These are phyloP conservation scores for Pestalotiopsis fici DNA, from an alignment of 2,329 filamentous ascomycete species.

Conservation along the genomic window DNA sequence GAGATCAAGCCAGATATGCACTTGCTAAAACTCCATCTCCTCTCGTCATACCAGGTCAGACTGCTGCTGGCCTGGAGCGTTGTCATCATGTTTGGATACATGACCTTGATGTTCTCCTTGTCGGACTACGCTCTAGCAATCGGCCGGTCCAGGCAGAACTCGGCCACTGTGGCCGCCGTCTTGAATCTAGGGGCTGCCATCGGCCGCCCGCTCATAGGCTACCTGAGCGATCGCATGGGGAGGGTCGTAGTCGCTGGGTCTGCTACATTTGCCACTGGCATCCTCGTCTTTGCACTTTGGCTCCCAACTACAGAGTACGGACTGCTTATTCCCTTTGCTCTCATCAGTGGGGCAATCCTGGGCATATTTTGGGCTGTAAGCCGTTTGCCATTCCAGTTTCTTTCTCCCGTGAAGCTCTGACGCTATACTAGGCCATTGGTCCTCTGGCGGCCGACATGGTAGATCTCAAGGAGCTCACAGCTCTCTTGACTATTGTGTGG, in stretches of 20 bases:
- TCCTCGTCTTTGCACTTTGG: not conserved
- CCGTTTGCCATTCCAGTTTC: not conserved
- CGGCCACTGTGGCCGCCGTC: not conserved
- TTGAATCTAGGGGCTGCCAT: not conserved
- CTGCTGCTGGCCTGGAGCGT: conserved; percentile 59
- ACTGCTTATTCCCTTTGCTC: conserved; percentile 58
- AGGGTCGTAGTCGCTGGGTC: not conserved
- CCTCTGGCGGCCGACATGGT: not conserved
- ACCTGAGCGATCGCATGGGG: not conserved
- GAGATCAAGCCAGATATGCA: not conserved
- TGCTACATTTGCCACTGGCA: not conserved
- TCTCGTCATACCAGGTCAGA: conserved; percentile 49
- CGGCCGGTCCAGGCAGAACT: conserved; percentile 48
- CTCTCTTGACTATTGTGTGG: not conserved
- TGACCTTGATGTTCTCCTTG: conserved; percentile 64
- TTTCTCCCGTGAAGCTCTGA: not conserved
- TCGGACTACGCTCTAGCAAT: conserved; percentile 62
- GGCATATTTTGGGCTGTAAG: conserved; percentile 57
- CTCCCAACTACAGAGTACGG: conserved; percentile 39
- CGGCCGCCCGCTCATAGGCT: not conserved
- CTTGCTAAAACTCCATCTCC: not conserved
- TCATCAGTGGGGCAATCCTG: conserved; percentile 58
- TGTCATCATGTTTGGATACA: conserved; percentile 65
- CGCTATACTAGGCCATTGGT: not conserved
- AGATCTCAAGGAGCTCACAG: not conserved